These are phyloP conservation scores for Phytophthora ohioensis DNA, from an alignment of 352 stramenopile species.

Conservation along the genomic window DNA sequence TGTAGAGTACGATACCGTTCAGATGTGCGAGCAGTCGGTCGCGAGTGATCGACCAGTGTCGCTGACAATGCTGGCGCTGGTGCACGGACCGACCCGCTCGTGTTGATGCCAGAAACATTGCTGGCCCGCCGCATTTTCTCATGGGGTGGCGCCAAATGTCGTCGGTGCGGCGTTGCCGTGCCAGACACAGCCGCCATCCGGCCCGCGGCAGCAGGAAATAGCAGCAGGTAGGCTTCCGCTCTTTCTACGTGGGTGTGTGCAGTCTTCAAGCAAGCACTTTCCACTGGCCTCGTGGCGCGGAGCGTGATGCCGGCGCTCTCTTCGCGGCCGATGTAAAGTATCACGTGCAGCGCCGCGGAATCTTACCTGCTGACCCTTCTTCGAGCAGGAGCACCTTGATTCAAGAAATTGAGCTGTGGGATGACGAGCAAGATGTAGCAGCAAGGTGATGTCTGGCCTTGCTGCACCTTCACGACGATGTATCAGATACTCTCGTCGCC, in stretches of 20 bases:
- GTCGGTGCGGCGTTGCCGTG: neutral
- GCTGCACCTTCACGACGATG: slow-evolving; percentile 19
- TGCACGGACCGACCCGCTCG: neutral
- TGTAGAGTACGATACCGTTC: neutral
- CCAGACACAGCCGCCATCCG: too few species aligned
- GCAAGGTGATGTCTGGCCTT: slow-evolving; percentile 14
- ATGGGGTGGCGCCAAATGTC: slow-evolving; percentile 23
- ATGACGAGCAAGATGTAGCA: slow-evolving; percentile 20
- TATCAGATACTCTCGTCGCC: slow-evolving; percentile 32
- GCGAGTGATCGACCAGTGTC: neutral
- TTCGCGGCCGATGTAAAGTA: slow-evolving; percentile 2
- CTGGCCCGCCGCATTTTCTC: slow-evolving; percentile 25
- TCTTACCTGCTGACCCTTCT: neutral
- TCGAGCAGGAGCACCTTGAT: slow-evolving; percentile 6
- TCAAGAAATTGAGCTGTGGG: slow-evolving; percentile 18
- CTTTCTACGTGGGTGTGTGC: neutral
- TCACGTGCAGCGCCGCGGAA: neutral
- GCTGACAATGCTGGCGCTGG: neutral
- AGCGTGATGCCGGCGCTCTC: neutral
- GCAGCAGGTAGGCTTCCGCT: slow-evolving; percentile 4
- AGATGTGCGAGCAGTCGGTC: neutral
- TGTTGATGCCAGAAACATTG: slow-evolving; percentile 13
- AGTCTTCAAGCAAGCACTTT: slow-evolving; percentile 17
- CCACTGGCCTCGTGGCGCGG: slow-evolving; percentile 20
- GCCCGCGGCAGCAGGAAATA: neutral